Evolutionary conservation across 2,329 filamentous ascomycete genomes (phyloP), one percentile per base, ranked within the genome.

Genomic region (Aspergillus proliferans): DNA sequence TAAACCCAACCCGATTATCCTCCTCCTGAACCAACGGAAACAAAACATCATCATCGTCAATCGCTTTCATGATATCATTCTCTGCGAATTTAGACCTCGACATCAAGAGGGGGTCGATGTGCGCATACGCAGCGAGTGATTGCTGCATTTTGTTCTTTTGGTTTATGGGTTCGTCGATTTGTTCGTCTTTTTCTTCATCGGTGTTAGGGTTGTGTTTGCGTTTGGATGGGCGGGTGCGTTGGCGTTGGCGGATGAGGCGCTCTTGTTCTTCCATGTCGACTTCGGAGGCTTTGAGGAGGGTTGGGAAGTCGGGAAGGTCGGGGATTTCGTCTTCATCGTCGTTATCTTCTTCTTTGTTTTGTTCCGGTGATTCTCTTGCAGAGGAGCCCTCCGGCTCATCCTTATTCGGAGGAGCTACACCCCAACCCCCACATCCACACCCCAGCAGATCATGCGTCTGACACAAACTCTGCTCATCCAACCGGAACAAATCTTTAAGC

Each of bases 401-500:
- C 18, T 47, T 45, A 8, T 15, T 19, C 19, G 7, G 36, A 24
- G 41, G 9, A 15, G 24, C 36, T 15, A 41, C 39, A 8, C 82
- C 83, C 7, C 64, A 71, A 0, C 83, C 83, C 5, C 74, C 76
- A 60, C 85, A 88, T 1, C 66, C 64, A 64, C 85, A 88, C 0
- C 77, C 78, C 0, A 88, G 66, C 1, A 87, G 67, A 46, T 86
- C 81, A 61, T 88, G 85, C 2, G 85, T 88, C 59, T 85, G 82
- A 49, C 85, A 86, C 6, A 69, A 71, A 8, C 76, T 73, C 9
- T 74, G 73, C 50, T 83, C 76, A 57, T 88, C 82, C 0, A 88
- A 69, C 2, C 76, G 77, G 59, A 88, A 88, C 1, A 88, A 64
- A 62, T 87, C 84, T 46, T 77, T 74, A 22, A 88, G 67, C 56